Percentiles rank a stretch among this genome's conserved stretches.
Evolutionary conservation across 2,329 filamentous ascomycete genomes (phyloP).

Genomic region (Beauveria sp.): DNA sequence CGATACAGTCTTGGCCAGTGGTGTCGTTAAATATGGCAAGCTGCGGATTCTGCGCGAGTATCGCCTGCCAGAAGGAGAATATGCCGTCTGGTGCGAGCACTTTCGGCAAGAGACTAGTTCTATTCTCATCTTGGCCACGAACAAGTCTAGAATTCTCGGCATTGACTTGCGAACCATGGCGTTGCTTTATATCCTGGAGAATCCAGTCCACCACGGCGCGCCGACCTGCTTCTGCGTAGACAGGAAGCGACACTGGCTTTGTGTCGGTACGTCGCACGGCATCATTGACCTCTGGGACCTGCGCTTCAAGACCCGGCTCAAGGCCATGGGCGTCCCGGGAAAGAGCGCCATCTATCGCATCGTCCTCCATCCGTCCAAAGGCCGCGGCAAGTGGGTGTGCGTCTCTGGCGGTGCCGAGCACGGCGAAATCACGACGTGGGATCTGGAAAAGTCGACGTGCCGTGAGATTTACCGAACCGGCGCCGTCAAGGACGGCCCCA

Average conservation of each 20-base stretch:
- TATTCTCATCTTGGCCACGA: constrained; percentile 80
- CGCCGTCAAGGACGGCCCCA: constrained; percentile 50
- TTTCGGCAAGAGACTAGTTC: constrained; percentile 76
- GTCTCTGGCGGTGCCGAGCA: constrained; percentile 80
- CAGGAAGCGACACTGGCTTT: constrained; percentile 78
- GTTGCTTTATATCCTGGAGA: constrained; percentile 70
- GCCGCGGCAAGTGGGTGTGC: constrained; percentile 76
- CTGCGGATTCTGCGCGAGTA: constrained; percentile 71
- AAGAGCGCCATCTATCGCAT: constrained; percentile 75
- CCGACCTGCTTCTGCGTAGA: constrained; percentile 90
- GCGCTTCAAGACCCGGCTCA: constrained; percentile 82
- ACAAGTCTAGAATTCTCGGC: constrained; percentile 72
- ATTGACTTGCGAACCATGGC: constrained; percentile 85
- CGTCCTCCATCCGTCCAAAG: constrained; percentile 68
- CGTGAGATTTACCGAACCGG: constrained; percentile 78
- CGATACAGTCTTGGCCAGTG: constrained; percentile 39
- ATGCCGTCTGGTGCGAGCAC: constrained; percentile 86
- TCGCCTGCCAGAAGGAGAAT: constrained; percentile 64
- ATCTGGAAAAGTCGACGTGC: constrained; percentile 82
- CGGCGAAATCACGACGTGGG: constrained; percentile 91
- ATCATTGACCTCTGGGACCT: constrained; percentile 93
- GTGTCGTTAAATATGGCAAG: constrained; percentile 67
- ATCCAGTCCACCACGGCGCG: constrained; percentile 84
- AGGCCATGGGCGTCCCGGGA: constrained; percentile 80
- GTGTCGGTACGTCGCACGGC: constrained; percentile 86